phyloP scores from a whole-genome alignment of 768 basidiomycete species.

The Suillus sp. region DNA sequence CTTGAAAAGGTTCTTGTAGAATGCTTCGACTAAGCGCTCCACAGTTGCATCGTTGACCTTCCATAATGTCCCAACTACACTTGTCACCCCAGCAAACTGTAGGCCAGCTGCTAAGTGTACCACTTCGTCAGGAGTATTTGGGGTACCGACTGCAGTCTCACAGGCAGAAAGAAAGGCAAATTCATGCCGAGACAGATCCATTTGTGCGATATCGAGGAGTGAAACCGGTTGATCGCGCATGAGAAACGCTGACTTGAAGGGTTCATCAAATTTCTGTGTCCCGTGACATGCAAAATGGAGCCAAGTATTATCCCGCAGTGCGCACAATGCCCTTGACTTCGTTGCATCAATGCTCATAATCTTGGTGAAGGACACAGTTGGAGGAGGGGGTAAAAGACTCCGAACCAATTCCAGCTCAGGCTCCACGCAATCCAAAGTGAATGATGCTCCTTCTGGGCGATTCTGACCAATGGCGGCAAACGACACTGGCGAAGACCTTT shows the following conservation, averaged over 20 bases:
- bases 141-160: neutral
- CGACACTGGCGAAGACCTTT: neutral
- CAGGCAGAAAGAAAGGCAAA: constrained; percentile 26
- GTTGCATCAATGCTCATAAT: no score
- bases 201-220: constrained; percentile 10
- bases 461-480: constrained; percentile 16
- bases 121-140: constrained; percentile 18
- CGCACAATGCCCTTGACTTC: no score
- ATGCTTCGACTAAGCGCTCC: neutral
- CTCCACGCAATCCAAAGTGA: neutral
- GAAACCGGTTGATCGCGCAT: constrained; percentile 8
- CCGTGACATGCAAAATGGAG: no score
- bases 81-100: constrained; percentile 22
- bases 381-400: neutral
- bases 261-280: neutral
- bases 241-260: constrained; percentile 17
- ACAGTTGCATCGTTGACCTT: constrained; percentile 7
- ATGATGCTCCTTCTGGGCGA: neutral
- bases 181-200: neutral
- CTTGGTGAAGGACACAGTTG: no score
- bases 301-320: no score
- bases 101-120: constrained; percentile 28
- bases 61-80: constrained; percentile 30
- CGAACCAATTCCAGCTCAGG: neutral
- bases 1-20: constrained; percentile 6